Evolutionary conservation across 176 grass and related monocot species (phyloP).

Genomic region (Juncus inflexus): DNA sequence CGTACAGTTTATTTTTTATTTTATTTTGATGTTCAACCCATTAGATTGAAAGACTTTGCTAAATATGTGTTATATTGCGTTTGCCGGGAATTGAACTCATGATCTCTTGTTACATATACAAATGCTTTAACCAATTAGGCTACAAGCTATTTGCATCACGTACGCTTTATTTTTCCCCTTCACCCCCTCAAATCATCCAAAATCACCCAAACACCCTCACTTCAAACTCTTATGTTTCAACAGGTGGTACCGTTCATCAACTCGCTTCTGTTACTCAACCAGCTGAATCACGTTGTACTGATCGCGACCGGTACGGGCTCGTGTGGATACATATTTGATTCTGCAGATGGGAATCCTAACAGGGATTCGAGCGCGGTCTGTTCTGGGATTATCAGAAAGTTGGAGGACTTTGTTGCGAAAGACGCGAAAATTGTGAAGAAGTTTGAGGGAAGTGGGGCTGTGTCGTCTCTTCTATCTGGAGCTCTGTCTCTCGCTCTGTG

Average conservation of each 20-base stretch:
- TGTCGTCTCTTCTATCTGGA: constrained; percentile 71
- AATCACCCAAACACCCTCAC: background rate
- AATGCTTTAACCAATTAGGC: too few relatives aligned
- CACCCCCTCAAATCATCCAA: background rate
- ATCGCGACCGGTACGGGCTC: constrained; percentile 66
- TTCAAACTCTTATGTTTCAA: background rate
- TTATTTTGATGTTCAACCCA: too few relatives aligned
- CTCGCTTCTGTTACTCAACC: constrained; percentile 69
- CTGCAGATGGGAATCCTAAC: constrained; percentile 23
- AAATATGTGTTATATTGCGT: too few relatives aligned
- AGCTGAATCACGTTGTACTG: constrained; percentile 73
- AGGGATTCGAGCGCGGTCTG: constrained; percentile 35
- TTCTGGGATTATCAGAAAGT: constrained; percentile 45
- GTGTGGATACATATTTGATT: constrained; percentile 78
- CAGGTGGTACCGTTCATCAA: constrained; percentile 88
- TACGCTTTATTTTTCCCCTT: background rate
- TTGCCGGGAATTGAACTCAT: too few relatives aligned
- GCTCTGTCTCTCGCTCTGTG: constrained; percentile 82
- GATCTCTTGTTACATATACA: too few relatives aligned
- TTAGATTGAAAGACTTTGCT: too few relatives aligned
- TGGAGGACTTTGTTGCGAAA: constrained; percentile 59
- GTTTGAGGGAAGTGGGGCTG: constrained; percentile 21
- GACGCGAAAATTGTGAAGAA: constrained; percentile 35
- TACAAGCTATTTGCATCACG: too few relatives aligned
- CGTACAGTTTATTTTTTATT: constrained; percentile 18